These are phyloP conservation scores for Hyphopichia burtonii DNA, from an alignment of 1,139 yeast species.

Conservation along the genomic window DNA sequence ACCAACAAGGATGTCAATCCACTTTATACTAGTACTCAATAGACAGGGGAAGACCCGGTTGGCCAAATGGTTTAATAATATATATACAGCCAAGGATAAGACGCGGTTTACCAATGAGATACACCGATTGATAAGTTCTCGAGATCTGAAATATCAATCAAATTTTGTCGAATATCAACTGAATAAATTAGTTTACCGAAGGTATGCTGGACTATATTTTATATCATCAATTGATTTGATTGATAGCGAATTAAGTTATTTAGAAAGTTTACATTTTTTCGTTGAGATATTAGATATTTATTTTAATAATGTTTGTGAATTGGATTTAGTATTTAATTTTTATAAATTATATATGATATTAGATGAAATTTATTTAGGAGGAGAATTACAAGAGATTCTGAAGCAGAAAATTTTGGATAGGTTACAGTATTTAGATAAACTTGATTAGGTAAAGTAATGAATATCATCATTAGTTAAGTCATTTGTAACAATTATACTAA, in stretches of 20 bases:
- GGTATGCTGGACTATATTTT: constrained; percentile 91
- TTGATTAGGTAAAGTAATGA: constrained; percentile 20
- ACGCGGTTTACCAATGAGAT: constrained; percentile 64
- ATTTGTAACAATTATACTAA: constrained; percentile 10
- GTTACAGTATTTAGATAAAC: constrained; percentile 46
- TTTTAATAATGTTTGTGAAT: constrained; percentile 90
- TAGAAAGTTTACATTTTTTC: constrained; percentile 83
- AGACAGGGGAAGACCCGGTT: constrained; percentile 91
- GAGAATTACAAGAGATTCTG: constrained; percentile 75
- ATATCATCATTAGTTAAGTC: constrained; percentile 14
- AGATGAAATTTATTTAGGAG: constrained; percentile 77
- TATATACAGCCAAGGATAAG: constrained; percentile 40
- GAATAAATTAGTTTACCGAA: constrained; percentile 75
- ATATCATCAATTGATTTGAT: constrained; percentile 71
- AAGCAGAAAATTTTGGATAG: constrained; percentile 57
- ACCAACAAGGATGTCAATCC: constrained; percentile 56
- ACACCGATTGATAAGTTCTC: constrained; percentile 76
- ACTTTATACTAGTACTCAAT: constrained; percentile 78
- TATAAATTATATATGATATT: constrained; percentile 67
- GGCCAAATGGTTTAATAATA: constrained; percentile 69
- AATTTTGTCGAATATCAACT: constrained; percentile 76
- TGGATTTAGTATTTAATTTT: constrained; percentile 83
- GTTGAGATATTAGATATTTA: constrained; percentile 87
- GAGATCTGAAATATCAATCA: constrained; percentile 82
- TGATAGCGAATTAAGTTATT: constrained; percentile 78